Evolutionary conservation across 768 basidiomycete genomes (phyloP), one percentile per base, ranked within the genome.

Genomic region (Serendipita sp.): DNA sequence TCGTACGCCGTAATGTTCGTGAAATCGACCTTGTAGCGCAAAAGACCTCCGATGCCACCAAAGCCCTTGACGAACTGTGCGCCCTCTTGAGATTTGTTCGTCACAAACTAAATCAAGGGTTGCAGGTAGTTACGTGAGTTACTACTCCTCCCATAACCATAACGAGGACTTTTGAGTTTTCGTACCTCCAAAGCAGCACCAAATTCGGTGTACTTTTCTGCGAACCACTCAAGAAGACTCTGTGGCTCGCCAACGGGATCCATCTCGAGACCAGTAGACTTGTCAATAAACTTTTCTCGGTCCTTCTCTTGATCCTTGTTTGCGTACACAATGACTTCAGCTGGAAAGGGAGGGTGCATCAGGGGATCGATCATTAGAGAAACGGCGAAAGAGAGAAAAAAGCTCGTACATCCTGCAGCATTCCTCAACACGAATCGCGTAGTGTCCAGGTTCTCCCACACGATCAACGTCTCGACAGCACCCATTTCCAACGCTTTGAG

Each of bases 61-160:
- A 99, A 98, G 46, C 95, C 95, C 74, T 94, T 95, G 70, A 95
- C 92, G 78, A 96, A 98, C 73, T 97, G 94, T 38, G 91, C 89
- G 37, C 95, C 95, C 74, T 99, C 95, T 73, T 97, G 95, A 5
- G 92, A 94, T 63, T 87, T 84, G 77, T 97, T 93, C 68, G 94
- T 95, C 48, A 98, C 86, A 73, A 98, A 97, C 77, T n/a, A 16
- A 16, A 24, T 4, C 44, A 48, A 44, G 24, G 24, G 24, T 10
- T 15, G 30, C 3, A 53, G 8, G 38, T 15, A 8, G 24, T 5
- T 1, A n/a, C 32, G 3, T n/a, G 38, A 1, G 28, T 18, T n/a
- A 8, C 18, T 1, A 45, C n/a, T 1, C 16, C 3, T 3, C 15
- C 3, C 24, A 24, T 24, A 8, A 8, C 18, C 11, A 34, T 15